phyloP scores from a whole-genome alignment of 257 asterid genomes.

The Thymus quinquecostatus region DNA sequence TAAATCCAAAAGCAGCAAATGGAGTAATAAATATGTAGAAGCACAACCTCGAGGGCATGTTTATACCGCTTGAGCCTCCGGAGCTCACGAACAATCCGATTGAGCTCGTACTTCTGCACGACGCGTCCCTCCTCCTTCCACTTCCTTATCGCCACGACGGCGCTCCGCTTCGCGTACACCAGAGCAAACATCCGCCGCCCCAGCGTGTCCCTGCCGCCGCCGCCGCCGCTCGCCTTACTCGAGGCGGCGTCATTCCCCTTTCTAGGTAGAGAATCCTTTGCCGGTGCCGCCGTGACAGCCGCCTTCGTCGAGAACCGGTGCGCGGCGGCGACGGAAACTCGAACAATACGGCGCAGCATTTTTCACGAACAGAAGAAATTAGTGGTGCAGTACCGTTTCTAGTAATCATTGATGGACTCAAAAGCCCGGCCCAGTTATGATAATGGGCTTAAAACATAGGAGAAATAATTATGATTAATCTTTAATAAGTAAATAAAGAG shows the following conservation, averaged over 20 bases:
- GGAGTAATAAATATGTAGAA: neutral
- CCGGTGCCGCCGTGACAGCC: conserved; percentile 38
- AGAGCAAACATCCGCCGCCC: conserved; percentile 74
- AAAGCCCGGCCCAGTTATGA: conserved; percentile 32
- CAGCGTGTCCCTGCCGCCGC: conserved; percentile 60
- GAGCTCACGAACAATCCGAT: conserved; percentile 87
- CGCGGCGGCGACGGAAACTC: conserved; percentile 62
- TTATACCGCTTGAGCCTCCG: conserved; percentile 74
- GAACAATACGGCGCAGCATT: conserved; percentile 44
- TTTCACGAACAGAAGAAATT: neutral
- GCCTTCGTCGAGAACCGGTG: conserved; percentile 60
- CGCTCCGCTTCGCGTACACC: conserved; percentile 76
- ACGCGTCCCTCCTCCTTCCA: conserved; percentile 89
- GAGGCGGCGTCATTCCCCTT: conserved; percentile 22
- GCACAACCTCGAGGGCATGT: conserved; percentile 86
- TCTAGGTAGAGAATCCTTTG: conserved; percentile 25
- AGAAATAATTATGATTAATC: too few species aligned
- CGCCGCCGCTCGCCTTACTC: conserved; percentile 17
- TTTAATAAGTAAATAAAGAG: too few species aligned
- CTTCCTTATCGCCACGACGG: conserved; percentile 64
- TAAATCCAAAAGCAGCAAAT: neutral
- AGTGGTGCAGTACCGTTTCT: neutral
- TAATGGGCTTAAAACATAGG: conserved; percentile 10
- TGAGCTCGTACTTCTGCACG: conserved; percentile 79
- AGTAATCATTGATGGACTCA: neutral